Conservation (phyloP, 305 asterid species). For the Fraxinus platypoda region DNA sequence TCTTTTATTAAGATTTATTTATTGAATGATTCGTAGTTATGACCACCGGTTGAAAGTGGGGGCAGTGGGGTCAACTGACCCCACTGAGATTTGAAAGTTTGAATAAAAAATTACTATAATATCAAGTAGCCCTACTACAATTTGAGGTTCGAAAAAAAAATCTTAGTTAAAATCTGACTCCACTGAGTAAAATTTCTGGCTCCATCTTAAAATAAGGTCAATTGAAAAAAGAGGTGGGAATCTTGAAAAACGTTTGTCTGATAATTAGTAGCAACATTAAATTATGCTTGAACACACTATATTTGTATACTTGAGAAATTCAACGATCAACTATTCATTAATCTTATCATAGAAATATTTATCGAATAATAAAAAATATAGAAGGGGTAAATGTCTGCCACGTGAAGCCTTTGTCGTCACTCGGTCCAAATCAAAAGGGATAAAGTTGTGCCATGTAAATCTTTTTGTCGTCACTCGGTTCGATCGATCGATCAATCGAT, state of each 20-base stretch:
- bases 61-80: background rate
- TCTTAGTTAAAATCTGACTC: background rate
- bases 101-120: background rate
- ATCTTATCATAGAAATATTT: background rate
- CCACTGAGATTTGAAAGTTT: background rate
- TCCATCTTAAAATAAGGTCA: background rate
- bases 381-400: background rate
- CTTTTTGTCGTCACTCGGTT: background rate
- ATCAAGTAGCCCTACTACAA: background rate
- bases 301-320: background rate
- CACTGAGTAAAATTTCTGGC: background rate
- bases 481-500: background rate
- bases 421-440: background rate
- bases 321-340: background rate
- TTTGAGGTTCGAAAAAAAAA: too few relatives aligned
- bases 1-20: background rate
- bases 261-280: background rate
- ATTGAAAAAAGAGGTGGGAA: background rate
- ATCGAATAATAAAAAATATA: background rate
- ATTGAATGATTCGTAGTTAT: background rate
- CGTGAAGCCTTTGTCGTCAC: background rate
- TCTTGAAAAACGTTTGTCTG: background rate
- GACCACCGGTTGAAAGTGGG: background rate
- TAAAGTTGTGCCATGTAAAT: background rate
- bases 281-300: background rate